A percentile compares a stretch with the other conserved stretches of the same genome.
Evolutionary conservation across 2,329 filamentous ascomycete species (phyloP).

Genomic region (Neopestalotiopsis clavispora): DNA sequence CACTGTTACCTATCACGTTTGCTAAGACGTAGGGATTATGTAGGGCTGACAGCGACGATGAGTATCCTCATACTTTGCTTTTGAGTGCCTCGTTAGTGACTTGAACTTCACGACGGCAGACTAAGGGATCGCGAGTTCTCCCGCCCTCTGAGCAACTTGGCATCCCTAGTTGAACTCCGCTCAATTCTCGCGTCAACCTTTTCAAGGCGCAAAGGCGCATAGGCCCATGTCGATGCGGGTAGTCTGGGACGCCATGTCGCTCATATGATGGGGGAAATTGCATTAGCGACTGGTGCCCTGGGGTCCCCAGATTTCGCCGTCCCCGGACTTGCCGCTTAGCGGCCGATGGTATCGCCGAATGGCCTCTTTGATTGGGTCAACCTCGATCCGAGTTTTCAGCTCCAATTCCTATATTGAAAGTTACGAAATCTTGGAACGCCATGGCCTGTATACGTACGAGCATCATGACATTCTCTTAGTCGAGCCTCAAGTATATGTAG

Average conservation of each 20-base stretch:
- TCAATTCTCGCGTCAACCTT: not conserved
- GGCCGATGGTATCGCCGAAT: not conserved
- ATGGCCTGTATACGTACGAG: not conserved
- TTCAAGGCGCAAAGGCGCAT: not conserved
- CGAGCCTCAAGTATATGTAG: not conserved
- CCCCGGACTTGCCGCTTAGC: not conserved
- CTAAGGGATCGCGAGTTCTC: too few relatives aligned
- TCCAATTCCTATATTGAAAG: not conserved
- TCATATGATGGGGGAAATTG: not conserved
- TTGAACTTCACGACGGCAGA: too few relatives aligned
- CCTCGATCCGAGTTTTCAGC: constrained; percentile 11
- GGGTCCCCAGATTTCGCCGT: constrained; percentile 4
- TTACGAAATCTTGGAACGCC: not conserved
- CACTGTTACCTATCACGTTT: too few relatives aligned
- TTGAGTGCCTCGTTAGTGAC: too few relatives aligned
- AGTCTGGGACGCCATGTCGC: not conserved
- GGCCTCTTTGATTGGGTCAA: constrained; percentile 7
- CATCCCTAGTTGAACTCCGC: not conserved
- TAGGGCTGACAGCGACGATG: too few relatives aligned
- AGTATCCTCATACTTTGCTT: too few relatives aligned
- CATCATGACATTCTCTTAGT: not conserved
- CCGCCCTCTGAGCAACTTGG: not conserved
- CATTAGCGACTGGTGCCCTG: not conserved
- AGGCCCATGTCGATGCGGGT: not conserved
- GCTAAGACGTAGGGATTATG: too few relatives aligned